phyloP scores from a whole-genome alignment of 768 basidiomycete species.

The Rhizopogon sp. region DNA sequence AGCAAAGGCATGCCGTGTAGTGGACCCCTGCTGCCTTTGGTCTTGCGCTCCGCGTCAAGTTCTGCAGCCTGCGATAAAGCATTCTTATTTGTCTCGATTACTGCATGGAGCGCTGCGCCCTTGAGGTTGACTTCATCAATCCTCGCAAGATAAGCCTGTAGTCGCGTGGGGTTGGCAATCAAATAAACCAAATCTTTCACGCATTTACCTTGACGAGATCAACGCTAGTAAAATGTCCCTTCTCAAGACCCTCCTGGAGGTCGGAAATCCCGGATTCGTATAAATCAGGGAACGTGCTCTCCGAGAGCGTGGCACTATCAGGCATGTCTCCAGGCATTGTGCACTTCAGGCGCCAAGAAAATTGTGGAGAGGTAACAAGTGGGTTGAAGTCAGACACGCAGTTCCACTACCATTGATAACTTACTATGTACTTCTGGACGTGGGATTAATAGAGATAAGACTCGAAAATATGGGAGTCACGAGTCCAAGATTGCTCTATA shows the following conservation, averaged over 20 bases:
- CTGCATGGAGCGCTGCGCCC: slow-evolving; percentile 27
- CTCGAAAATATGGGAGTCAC: neutral
- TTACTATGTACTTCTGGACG: slow-evolving; percentile 11
- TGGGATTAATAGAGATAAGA: neutral
- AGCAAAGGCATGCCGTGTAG: slow-evolving; percentile 30
- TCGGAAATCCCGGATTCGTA: slow-evolving; percentile 58
- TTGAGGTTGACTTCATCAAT: slow-evolving; percentile 33
- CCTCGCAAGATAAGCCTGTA: slow-evolving; percentile 31
- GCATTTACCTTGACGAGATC: slow-evolving; percentile 52
- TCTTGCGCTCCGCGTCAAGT: slow-evolving; percentile 23
- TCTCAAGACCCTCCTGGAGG: slow-evolving; percentile 48
- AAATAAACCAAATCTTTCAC: neutral
- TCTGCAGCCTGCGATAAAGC: slow-evolving; percentile 24
- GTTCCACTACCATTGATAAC: slow-evolving; percentile 15
- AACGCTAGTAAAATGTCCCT: slow-evolving; percentile 51
- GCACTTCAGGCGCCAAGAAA: neutral
- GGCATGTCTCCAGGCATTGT: slow-evolving; percentile 12
- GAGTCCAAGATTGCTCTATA: neutral
- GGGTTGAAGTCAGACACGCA: neutral
- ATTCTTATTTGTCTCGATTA: slow-evolving; percentile 29
- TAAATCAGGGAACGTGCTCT: slow-evolving; percentile 43
- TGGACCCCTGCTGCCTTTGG: slow-evolving; percentile 13
- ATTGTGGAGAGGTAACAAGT: slow-evolving; percentile 2
- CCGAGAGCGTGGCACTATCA: neutral
- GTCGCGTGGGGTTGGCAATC: neutral